Base-by-base conservation (phyloP, 164 flowering plant genomes). In the Paratinospora sagittata region DNA sequence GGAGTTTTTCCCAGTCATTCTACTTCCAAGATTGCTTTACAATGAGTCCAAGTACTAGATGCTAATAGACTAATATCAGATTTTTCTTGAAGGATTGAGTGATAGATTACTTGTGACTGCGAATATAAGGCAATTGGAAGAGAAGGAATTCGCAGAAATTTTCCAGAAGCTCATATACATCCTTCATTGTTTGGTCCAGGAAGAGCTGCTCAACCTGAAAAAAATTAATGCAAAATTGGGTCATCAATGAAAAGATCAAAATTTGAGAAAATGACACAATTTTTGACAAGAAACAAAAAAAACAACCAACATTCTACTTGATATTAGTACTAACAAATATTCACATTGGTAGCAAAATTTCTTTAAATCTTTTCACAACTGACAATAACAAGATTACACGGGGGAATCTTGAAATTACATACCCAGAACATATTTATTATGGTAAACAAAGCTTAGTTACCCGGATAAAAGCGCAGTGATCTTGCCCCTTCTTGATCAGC, bases 171-270 rank as follows among this genome's bases (percentile, higher is more conserved):
- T 88, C 92, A 70, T 95, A 95, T 1, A 76, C 84, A 27, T 74
- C 69, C 58, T 83, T 64, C 14, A 78, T 49, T 67, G 68, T 73
- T 72, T 89, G 87, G 70, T 88, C 96, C 73, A 64, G 77, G 12
- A 72, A 70, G 11, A 95, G 83, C 76, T 89, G 90, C 75, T 87
- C 97, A 64, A 80, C 90, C 98, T 90, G 83, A 43, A 75, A 76
- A 57, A 61, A n/a, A n/a, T n/a, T 2, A 49, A 49, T 12, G 17
- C 57, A 14, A 49, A 49, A 10, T 49, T 17, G 19, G 11, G 17
- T 49, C 57, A 2, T 47, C 21, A 17, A 49, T 49, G 16, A 47
- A 47, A 47, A 47, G 52, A 47, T 10, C 52, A 11, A 2, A 47
- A 47, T 47, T 47, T 47, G 52, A 47, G 2, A 2, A 47, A 47